These are phyloP conservation scores for Cicer cuneatum DNA, from an alignment of 306 rosid species.

Conservation along the genomic window DNA sequence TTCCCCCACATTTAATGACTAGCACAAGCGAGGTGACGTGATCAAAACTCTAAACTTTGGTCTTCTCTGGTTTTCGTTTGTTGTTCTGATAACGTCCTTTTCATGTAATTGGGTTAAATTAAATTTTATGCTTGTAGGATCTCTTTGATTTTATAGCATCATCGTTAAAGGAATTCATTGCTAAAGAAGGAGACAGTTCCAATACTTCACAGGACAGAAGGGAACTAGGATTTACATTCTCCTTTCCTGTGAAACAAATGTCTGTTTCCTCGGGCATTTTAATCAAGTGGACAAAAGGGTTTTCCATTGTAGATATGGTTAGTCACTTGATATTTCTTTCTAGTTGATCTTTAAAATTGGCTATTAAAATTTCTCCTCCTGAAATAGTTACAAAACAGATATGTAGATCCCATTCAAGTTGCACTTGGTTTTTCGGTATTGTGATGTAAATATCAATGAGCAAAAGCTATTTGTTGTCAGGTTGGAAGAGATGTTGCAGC, in stretches of 20 bases:
- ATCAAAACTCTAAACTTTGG: conserved; percentile 8
- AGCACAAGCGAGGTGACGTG: conserved; percentile 75
- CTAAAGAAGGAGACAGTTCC: conserved; percentile 62
- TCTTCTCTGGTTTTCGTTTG: conserved; percentile 15
- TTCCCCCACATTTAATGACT: conserved; percentile 75
- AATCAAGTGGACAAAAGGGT: conserved; percentile 94
- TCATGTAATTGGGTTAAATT: conserved; percentile 13
- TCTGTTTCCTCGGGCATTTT: conserved; percentile 80
- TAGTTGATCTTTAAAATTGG: conserved; percentile 30
- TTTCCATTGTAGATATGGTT: conserved; percentile 74
- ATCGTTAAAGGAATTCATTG: conserved; percentile 67
- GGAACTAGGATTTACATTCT: conserved; percentile 93
- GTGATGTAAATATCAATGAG: conserved; percentile 30
- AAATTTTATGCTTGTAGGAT: conserved; percentile 60
- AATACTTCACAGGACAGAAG: conserved; percentile 55
- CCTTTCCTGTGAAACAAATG: conserved; percentile 86
- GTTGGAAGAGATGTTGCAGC: conserved; percentile 81
- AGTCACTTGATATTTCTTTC: conserved; percentile 50
- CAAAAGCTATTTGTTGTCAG: conserved; percentile 53
- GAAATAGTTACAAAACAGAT: conserved; percentile 3
- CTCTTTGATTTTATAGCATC: conserved; percentile 89
- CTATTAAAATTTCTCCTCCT: neutral
- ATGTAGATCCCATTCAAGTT: conserved; percentile 20
- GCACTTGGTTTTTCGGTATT: conserved; percentile 5
- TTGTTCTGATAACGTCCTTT: conserved; percentile 5